Base-by-base conservation (phyloP, 2,329 filamentous ascomycete species). In the Neodidymelliopsis sp. region DNA sequence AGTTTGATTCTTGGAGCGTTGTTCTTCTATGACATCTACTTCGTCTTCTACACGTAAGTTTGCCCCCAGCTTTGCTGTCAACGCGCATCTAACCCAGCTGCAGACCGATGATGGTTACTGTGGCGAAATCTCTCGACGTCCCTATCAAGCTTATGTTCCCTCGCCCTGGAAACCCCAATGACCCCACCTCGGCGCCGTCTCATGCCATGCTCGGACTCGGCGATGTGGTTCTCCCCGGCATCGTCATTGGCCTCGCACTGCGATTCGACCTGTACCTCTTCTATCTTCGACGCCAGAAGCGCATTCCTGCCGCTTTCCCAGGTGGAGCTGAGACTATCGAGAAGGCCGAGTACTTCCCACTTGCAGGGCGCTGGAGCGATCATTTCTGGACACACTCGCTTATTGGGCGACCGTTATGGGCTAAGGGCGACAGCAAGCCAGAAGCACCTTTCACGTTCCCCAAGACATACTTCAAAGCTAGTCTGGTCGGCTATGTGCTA, bases 11-110 rank as follows among this genome's bases (percentile, higher is more conserved):
- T 97, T 1, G 76, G 79, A 8, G 90, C 88, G 0, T 79, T 97
- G 1, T 97, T 97, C 76, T 84, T 96, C 66, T 99, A 99, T 67
- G 93, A 99, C 69, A 93, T 99, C 37, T 86, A 94, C 71, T 91
- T 93, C 80, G 90, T 94, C 5, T 94, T 94, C 68, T 94, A 88
- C 69, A 92, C 89, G 77, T 86, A 68, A 74, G 83, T 79, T 12
- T 30, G 9, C 10, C 9, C 18, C n/a, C n/a, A 10, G 22, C 1
- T n/a, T 24, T 4, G 2, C 9, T 3, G 6, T 11, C 12, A 6
- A 6, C 15, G 4, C 11, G 6, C 11, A 23, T 35, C 59, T 54
- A 29, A 30, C 13, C 20, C 1, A 1, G 3, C 4, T 24, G 22
- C 33, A 88, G 85, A 0, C 90, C 90, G 0, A 86, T 90, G 68